Base-by-base conservation (phyloP, 2,329 filamentous ascomycete species). In the Nemania sp. region DNA sequence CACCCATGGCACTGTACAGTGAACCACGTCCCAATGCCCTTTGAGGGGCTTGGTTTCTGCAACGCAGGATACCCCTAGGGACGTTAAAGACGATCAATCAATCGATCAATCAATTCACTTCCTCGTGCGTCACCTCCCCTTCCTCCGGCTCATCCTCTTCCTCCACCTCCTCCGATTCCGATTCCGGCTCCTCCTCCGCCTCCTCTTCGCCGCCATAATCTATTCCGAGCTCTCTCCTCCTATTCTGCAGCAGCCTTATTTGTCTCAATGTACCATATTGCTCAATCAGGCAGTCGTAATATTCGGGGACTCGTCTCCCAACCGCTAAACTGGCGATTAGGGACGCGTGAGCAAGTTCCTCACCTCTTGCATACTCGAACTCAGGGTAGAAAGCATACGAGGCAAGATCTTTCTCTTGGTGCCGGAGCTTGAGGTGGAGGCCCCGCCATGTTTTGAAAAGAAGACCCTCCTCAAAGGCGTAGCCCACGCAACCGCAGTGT, bases 301-400 rank as follows among this genome's bases (percentile, higher is more conserved):
- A 45, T 4, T 32, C 7, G 0, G 60, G 60, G 5, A 60, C 5
- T 2, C 9, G 3, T 2, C 10, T 32, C 3, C 57, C 52, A 2
- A 60, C 1, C 1, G 37, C 53, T 7, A 63, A 15, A 4, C 40
- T 57, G 5, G 46, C 57, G 0, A 25, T 32, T 1, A 64, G 55
- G 1, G 54, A 55, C 1, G 62, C 62, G 11, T 62, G 54, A 0
- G 59, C 62, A 12, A 59, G 46, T 1, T 29, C 37, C 18, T 64
- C 59, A 2, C 54, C 54, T 1, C 10, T 3, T 1, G 37, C 46
- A 6, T 56, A 47, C 2, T 56, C 40, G n/a, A 34, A 58, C 0
- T 54, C 32, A 0, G 58, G 47, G 4, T 55, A 59, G 2, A 64
- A 64, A 1, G 59, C 59, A 11, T 40, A 35, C 4, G 50, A 40